These are phyloP conservation scores for Endothia cerciana DNA, from an alignment of 2,329 filamentous ascomycete species.

Conservation along the genomic window DNA sequence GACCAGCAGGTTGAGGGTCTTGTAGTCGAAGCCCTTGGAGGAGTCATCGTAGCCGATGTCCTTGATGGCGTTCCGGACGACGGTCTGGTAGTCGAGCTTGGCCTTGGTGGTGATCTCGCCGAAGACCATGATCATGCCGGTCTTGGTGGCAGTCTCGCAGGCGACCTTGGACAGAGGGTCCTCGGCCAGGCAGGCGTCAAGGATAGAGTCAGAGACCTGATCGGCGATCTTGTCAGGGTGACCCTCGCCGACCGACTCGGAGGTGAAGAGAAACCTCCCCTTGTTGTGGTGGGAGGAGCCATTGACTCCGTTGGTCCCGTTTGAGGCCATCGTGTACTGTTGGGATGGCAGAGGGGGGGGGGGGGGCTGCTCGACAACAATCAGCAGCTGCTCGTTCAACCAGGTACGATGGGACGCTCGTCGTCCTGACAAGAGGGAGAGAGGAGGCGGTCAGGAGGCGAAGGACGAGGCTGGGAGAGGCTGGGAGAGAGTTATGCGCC, in stretches of 20 bases:
- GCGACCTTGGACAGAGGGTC: slow-evolving; percentile 98
- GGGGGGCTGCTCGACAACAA: slow-evolving; percentile 5
- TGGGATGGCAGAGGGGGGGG: not conserved
- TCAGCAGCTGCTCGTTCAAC: not conserved
- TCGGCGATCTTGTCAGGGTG: slow-evolving; percentile 98
- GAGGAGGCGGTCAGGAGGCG: not conserved
- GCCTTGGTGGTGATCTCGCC: slow-evolving; percentile 99
- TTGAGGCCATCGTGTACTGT: slow-evolving; percentile 56
- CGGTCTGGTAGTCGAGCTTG: slow-evolving; percentile 95
- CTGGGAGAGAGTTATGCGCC: no score
- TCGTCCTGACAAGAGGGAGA: not conserved
- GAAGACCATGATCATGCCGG: slow-evolving; percentile 98
- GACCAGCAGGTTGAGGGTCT: slow-evolving; percentile 97
- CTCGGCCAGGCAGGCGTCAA: slow-evolving; percentile 94
- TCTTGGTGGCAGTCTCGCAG: slow-evolving; percentile 99
- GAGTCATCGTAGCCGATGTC: slow-evolving; percentile 99
- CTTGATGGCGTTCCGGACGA: slow-evolving; percentile 93
- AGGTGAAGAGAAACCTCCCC: slow-evolving; percentile 86
- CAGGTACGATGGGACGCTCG: not conserved
- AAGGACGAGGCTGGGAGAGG: not conserved
- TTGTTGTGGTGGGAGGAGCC: slow-evolving; percentile 55
- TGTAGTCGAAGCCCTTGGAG: slow-evolving; percentile 99
- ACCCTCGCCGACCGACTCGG: slow-evolving; percentile 86
- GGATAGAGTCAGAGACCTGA: slow-evolving; percentile 95
- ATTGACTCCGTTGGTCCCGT: slow-evolving; percentile 53